Evolutionary conservation across 2,329 filamentous ascomycete species (phyloP), one percentile per base, ranked within the genome.

Genomic region (Botryosphaeria agaves): DNA sequence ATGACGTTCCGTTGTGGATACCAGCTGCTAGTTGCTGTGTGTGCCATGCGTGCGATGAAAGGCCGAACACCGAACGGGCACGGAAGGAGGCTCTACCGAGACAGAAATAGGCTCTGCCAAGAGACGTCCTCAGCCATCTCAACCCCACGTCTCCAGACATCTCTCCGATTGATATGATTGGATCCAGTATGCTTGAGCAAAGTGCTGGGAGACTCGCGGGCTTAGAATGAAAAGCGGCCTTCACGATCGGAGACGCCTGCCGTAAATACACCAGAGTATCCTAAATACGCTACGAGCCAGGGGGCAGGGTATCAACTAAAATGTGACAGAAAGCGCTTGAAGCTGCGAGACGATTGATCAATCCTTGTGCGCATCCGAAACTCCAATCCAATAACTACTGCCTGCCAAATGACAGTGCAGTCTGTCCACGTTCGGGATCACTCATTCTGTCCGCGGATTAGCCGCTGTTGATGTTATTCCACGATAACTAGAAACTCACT

Each of bases 341-440:
- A n/a, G n/a, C 20, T 23, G 7, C 7, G 20, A 23, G n/a, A 7
- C 20, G n/a, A 7, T 23, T 7, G 20, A 23, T 7, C 20, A n/a
- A 23, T n/a, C 20, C 20, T 23, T 23, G 7, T n/a, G n/a, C 20
- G n/a, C 7, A 7, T 7, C 20, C 20, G n/a, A 7, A n/a, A n/a
- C 20, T n/a, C 20, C 7, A 23, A 23, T n/a, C 20, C 20, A n/a
- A 14, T 28, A 11, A 7, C n/a, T 23, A 14, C 25, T 27, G 19
- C 14, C 35, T 19, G 17, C 29, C 35, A 32, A 54, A 52, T 14
- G 46, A 44, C 34, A 64, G 41, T 3, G 53, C 44, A 20, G 56
- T 59, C 46, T 64, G 62, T 28, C 61, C 61, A 18, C 62, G 55
- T 43, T 65, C 60, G 4, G 62, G 62, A 42, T 65, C 62, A 11